Conservation (phyloP, 495 filamentous ascomycete species). For the Neurospora terricola region DNA sequence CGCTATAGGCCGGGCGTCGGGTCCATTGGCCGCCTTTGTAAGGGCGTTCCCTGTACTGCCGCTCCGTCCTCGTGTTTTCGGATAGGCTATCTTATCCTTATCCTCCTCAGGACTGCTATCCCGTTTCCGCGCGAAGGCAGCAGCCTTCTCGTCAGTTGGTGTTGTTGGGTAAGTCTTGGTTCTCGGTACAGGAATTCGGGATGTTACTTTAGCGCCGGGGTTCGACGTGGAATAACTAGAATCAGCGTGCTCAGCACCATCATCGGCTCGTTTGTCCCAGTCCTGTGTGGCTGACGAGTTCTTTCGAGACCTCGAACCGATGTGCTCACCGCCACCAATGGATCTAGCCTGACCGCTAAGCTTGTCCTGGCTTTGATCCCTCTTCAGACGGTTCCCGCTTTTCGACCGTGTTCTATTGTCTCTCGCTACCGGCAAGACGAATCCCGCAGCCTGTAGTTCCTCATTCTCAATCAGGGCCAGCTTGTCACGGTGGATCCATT, state of each 20-base stretch:
- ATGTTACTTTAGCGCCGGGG: constrained; percentile 34
- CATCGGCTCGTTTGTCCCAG: constrained; percentile 41
- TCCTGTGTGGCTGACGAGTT: constrained; percentile 28
- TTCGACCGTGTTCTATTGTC: constrained; percentile 19
- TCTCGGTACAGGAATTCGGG: constrained; percentile 77
- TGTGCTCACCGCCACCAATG: constrained; percentile 13
- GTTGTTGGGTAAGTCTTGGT: constrained; percentile 32
- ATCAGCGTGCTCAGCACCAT: constrained; percentile 58
- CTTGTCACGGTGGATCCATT: constrained; percentile 97
- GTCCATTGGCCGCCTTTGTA: constrained; percentile 32
- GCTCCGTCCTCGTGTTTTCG: constrained; percentile 59
- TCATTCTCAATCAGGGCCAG: constrained; percentile 85
- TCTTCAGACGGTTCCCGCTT: constrained; percentile 45
- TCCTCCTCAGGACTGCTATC: constrained; percentile 53
- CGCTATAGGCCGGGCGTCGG: constrained; percentile 24
- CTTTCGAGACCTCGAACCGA: constrained; percentile 32
- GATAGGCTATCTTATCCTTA: constrained; percentile 36
- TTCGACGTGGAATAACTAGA: constrained; percentile 29
- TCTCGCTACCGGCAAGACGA: constrained; percentile 56
- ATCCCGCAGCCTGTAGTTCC: constrained; percentile 82
- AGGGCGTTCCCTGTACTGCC: constrained; percentile 55
- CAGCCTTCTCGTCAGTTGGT: constrained; percentile 19
- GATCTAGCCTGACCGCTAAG: constrained; percentile 17
- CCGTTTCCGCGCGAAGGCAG: constrained; percentile 46
- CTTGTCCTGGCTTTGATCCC: constrained; percentile 23